Evolutionary conservation across 306 rosid species (phyloP).

Genomic region (Lathyrus oleraceus): DNA sequence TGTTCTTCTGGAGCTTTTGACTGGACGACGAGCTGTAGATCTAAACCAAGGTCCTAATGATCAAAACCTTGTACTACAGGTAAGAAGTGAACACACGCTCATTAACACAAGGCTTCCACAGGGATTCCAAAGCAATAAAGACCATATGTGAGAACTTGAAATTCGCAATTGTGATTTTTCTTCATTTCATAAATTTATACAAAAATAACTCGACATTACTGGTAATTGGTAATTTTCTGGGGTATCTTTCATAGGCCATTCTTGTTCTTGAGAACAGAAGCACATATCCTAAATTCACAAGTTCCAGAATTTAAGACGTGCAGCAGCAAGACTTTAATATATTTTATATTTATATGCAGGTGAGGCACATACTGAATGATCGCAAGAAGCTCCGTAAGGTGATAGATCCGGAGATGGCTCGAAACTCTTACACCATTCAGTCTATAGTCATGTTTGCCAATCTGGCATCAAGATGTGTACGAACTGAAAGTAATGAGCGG

Average conservation of each 20-base stretch:
- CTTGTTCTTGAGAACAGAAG: not conserved
- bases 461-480: slow-evolving; percentile 88
- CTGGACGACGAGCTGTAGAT: slow-evolving; percentile 94
- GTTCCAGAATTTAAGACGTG: not conserved
- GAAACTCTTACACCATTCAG: slow-evolving; percentile 77
- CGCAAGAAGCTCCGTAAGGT: slow-evolving; percentile 76
- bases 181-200: slow-evolving; percentile 12
- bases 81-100: slow-evolving; percentile 23
- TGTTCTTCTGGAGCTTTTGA: slow-evolving; percentile 94
- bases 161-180: not conserved
- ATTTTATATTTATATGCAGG: slow-evolving; percentile 49
- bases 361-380: slow-evolving; percentile 77
- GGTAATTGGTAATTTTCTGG: not conserved
- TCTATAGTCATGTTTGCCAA: slow-evolving; percentile 86
- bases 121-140: slow-evolving; percentile 15
- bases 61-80: slow-evolving; percentile 95
- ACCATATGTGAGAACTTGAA: not conserved
- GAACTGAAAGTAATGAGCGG: slow-evolving; percentile 74
- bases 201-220: not conserved
- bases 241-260: not conserved
- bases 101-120: not conserved
- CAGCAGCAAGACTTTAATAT: slow-evolving; percentile 9
- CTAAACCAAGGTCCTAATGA: slow-evolving; percentile 84
- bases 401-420: slow-evolving; percentile 78
- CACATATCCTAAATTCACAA: slow-evolving; percentile 10